Evolutionary conservation across 345 rosid genomes (phyloP), one percentile per base, ranked within the genome.

Genomic region (Aethionema arabicum): DNA sequence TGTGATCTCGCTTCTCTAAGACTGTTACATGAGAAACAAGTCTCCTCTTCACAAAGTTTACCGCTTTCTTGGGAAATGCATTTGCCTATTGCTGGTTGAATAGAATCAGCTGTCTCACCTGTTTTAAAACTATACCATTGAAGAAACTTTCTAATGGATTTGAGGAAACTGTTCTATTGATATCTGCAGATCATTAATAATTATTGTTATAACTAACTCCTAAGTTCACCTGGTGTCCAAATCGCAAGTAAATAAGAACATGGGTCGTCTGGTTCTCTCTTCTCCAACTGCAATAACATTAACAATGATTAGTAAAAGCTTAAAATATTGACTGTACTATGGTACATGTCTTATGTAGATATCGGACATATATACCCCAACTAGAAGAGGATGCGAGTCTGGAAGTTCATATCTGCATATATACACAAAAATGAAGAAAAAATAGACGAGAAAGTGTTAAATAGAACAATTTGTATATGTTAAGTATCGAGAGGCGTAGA

Each of bases 171-270:
- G 46, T 8, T 64, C 8, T 5, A 30, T 6, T 52, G 12, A 65
- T 59, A n/a, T 48, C 4, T 13, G 5, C 6, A 30, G 4, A 63
- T 54, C 50, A 33, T 33, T 8, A 16, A 21, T 42, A 50, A 37
- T 40, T 52, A 21, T 1, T 21, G 27, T 21, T 21, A 21, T 21
- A 21, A 21, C 2, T 21, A 21, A 21, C 27, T 21, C 27, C 39
- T 21, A 58, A 54, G 38, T 66, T 64, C 63, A 88, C 99, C 99
- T 78, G 99, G 99, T 56, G 95, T 83, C 99, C 99, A 95, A 72
- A 90, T 83, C 43, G 99, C 97, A 46, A 95, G 90, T 61, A 90
- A 84, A 66, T 90, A 95, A 14, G 81, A 80, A 68, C 88, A 66
- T 29, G 95, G 97, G 70, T 95, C 97, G 66, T 86, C 97, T 41